Evolutionary conservation across 139 green algal species (phyloP), one percentile per base, ranked within the genome.

Genomic region (Micractinium sp.): DNA sequence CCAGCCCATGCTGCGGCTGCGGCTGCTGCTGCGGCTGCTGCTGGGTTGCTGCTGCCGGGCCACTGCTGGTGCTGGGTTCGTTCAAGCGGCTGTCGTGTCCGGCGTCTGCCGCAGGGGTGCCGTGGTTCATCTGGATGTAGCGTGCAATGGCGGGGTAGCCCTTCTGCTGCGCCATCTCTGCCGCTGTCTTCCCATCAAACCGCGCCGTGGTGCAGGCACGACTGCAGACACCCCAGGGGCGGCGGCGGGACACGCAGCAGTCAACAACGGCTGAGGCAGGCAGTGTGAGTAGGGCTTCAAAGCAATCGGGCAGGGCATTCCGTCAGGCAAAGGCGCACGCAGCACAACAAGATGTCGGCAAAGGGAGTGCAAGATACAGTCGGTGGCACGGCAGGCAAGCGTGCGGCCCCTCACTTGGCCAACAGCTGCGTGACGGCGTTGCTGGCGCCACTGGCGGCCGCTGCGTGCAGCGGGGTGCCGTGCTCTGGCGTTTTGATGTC

Each of bases 361-460:
- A 73, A 73, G 7, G 66, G 7, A 29, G 66, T 73, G 14, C 66
- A 73, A 12, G 7, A 12, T 12, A 73, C 23, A 9, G 14, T 3
- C 7, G 25, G 66, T 29, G 25, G 15, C 47, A 56, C 47, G 5
- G 66, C 23, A 14, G 25, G 66, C 71, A 4, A 77, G 25, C 14
- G 27, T 2, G 71, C 71, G 29, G 22, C 25, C 27, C 18, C 82
- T 86, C 61, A 86, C 82, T 77, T 60, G 36, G 60, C 82, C 4
- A 86, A 33, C 61, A 86, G 82, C 82, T 75, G 82, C 29, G 82
- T 56, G 20, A 86, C 82, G 23, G 82, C 61, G 35, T 76, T 86
- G 61, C 82, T 56, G 0, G 82, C 82, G 15, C 82, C 82, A 19
- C 60, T 63, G 25, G n/a, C 33, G 18, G 82, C 82, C 5, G 82